Evolutionary conservation across 169 alveolate genomes (phyloP).

Genomic region (Ichthyophthirius multifiliis): DNA sequence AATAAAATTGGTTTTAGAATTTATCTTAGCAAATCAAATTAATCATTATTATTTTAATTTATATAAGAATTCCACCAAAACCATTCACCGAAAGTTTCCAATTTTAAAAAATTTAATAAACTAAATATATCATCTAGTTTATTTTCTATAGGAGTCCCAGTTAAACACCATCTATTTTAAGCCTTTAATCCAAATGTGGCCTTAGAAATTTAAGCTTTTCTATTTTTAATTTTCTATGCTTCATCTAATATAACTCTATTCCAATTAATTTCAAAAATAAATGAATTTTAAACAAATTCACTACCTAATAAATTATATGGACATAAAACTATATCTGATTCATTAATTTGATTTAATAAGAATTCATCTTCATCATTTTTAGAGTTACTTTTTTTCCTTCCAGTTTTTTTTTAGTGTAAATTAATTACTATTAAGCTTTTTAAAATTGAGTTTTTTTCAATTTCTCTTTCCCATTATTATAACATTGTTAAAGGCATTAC

Average conservation of each 20-base stretch:
- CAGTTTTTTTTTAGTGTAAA: too few species aligned
- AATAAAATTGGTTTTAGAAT: constrained; percentile 83
- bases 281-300: background rate
- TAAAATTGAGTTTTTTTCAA: constrained; percentile 63
- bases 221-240: constrained; percentile 65
- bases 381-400: constrained; percentile 64
- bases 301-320: constrained; percentile 72
- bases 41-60: constrained; percentile 57
- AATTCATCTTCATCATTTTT: background rate
- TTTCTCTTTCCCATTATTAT: constrained; percentile 78
- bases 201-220: constrained; percentile 88
- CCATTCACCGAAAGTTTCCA: constrained; percentile 88
- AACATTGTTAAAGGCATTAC: constrained; percentile 75
- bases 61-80: constrained; percentile 81
- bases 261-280: constrained; percentile 72
- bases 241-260: constrained; percentile 93
- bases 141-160: constrained; percentile 98
- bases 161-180: constrained; percentile 91
- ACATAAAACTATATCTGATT: constrained; percentile 74
- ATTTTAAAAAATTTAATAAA: constrained; percentile 91
- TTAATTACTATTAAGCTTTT: constrained; percentile 43
- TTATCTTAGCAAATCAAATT: constrained; percentile 62
- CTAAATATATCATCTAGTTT: constrained; percentile 95
- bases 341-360: constrained; percentile 42
- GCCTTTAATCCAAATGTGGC: constrained; percentile 83